These are phyloP conservation scores for Tolypocladium cylindrosporum DNA, from an alignment of 2,329 filamentous ascomycete genomes.

Conservation along the genomic window DNA sequence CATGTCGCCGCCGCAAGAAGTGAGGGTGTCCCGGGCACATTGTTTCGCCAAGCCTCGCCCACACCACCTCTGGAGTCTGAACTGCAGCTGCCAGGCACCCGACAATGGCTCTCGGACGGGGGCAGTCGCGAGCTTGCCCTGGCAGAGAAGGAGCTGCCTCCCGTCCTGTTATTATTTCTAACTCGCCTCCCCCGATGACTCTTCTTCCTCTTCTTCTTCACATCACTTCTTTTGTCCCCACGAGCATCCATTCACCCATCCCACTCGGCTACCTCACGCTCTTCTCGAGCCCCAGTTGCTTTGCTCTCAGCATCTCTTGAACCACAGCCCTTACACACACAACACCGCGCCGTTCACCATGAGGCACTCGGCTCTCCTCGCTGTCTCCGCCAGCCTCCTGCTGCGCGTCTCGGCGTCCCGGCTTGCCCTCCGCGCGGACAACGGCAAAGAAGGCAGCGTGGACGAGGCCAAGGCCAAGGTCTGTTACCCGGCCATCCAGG, in stretches of 20 bases:
- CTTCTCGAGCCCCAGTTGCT: neutral
- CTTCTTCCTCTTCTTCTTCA: neutral
- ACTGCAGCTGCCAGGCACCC: neutral
- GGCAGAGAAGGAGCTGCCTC: neutral
- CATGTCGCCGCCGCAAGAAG: neutral
- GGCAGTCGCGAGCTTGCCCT: neutral
- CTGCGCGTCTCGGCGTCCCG: conserved; percentile 4
- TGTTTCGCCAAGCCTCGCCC: neutral
- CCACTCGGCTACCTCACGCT: neutral
- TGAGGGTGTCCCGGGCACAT: neutral
- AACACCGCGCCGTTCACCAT: conserved; percentile 5
- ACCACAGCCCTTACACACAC: neutral
- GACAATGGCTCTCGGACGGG: neutral
- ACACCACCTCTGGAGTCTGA: neutral
- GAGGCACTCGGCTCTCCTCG: conserved; percentile 5
- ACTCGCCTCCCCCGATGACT: neutral
- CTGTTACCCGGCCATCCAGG: conserved; percentile 4
- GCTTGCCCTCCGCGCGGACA: neutral
- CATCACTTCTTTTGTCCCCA: neutral
- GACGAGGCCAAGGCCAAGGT: conserved; percentile 1
- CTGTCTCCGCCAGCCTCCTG: conserved; percentile 6
- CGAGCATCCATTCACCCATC: neutral
- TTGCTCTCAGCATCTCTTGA: neutral
- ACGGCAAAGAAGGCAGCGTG: neutral
- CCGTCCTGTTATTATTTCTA: neutral